Percentiles rank a stretch among this genome's conserved stretches.
Evolutionary conservation across 257 asterid genomes (phyloP).

Genomic region (Rauvolfia tetraphylla): DNA sequence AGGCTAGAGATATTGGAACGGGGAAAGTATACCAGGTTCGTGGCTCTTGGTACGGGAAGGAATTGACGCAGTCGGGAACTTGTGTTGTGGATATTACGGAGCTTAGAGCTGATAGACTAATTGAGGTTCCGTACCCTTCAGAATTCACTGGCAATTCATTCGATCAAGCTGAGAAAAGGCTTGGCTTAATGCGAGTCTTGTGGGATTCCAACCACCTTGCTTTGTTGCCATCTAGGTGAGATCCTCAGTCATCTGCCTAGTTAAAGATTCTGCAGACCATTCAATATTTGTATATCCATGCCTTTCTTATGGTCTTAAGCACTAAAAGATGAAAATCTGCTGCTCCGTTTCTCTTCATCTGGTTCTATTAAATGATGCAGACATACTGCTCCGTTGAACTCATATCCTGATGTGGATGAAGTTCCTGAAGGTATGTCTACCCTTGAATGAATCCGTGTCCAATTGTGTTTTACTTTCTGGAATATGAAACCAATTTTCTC

Average conservation of each 20-base stretch:
- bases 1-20: conserved; percentile 59
- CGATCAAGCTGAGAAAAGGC: conserved; percentile 53
- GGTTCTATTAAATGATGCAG: neutral
- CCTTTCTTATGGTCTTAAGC: neutral
- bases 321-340: neutral
- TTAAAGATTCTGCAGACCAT: neutral
- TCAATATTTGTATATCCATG: neutral
- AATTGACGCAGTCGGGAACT: conserved; percentile 53
- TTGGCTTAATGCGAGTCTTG: conserved; percentile 59
- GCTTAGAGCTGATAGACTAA: conserved; percentile 41
- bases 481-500: neutral
- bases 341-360: neutral
- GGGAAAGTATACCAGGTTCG: conserved; percentile 61
- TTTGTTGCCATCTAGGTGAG: conserved; percentile 44
- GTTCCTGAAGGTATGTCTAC: neutral
- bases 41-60: conserved; percentile 62
- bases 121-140: conserved; percentile 57
- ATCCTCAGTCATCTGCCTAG: neutral
- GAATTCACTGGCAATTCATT: conserved; percentile 57
- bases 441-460: neutral
- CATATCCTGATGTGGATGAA: too few species aligned
- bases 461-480: neutral
- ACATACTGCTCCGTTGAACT: neutral
- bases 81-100: conserved; percentile 72
- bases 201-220: conserved; percentile 63